Conservation (phyloP, 768 basidiomycete species). For the Tephrocybe sp. region DNA sequence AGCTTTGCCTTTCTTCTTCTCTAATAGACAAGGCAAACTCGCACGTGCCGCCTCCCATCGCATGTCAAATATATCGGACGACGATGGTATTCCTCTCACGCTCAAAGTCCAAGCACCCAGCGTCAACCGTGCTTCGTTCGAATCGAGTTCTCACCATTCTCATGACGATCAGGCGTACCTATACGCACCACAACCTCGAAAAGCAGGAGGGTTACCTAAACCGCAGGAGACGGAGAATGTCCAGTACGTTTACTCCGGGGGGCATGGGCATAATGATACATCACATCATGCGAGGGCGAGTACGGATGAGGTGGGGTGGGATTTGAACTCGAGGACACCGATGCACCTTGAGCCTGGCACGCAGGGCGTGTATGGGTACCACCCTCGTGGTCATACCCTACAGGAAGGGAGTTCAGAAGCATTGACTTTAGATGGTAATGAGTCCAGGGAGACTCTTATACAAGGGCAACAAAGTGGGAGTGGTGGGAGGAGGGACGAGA, state of each 20-base stretch:
- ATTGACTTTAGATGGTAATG: background rate
- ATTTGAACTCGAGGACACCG: conserved; percentile 15
- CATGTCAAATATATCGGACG: too few relatives aligned
- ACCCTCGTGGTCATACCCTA: background rate
- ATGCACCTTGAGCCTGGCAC: conserved; percentile 5
- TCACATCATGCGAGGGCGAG: too few relatives aligned
- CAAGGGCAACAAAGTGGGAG: too few relatives aligned
- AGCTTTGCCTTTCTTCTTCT: too few relatives aligned
- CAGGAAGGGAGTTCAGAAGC: background rate
- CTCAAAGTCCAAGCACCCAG: conserved; percentile 32
- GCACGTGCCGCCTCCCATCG: conserved; percentile 24
- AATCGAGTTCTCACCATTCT: too few relatives aligned
- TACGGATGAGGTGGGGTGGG: conserved; percentile 36
- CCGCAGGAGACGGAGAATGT: conserved; percentile 6
- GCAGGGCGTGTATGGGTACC: background rate
- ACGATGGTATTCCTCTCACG: conserved; percentile 36
- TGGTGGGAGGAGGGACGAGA: conserved; percentile 4
- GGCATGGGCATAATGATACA: too few relatives aligned
- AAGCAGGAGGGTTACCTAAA: conserved; percentile 8
- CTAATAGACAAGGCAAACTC: conserved; percentile 54
- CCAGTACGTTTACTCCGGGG: background rate
- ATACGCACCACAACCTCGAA: conserved; percentile 49
- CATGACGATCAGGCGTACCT: conserved; percentile 37
- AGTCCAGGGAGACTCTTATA: background rate
- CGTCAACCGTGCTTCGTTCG: conserved; percentile 20